Conservation (phyloP, 2,329 filamentous ascomycete genomes). For the Aspergillus brunneoviolaceus region DNA sequence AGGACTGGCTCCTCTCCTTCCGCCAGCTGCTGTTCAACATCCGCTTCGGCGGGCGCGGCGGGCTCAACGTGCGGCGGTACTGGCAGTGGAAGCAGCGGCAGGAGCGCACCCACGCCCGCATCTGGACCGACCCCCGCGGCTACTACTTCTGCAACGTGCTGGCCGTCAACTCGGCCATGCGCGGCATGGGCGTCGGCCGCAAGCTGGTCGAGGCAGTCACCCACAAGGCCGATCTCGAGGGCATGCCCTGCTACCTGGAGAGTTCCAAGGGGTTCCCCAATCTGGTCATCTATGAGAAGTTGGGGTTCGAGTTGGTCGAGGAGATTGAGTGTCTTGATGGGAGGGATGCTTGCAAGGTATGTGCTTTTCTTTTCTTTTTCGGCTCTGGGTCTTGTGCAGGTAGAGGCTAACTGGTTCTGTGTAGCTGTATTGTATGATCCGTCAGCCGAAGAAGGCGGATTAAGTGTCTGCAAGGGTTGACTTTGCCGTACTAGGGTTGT, state of each 20-base stretch:
- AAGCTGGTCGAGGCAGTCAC: slow-evolving; percentile 64
- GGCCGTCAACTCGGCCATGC: slow-evolving; percentile 63
- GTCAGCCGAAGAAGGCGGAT: slow-evolving; percentile 19
- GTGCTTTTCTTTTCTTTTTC: slow-evolving; percentile 9
- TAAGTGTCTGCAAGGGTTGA: background rate
- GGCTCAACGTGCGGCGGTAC: slow-evolving; percentile 65
- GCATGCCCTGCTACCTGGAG: slow-evolving; percentile 67
- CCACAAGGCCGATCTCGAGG: slow-evolving; percentile 62
- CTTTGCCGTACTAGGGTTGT: background rate
- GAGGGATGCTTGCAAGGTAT: slow-evolving; percentile 54
- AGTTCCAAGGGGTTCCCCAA: slow-evolving; percentile 68
- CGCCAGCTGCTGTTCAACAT: slow-evolving; percentile 67
- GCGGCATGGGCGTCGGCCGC: slow-evolving; percentile 66
- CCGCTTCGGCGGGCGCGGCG: slow-evolving; percentile 63
- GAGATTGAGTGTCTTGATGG: slow-evolving; percentile 68
- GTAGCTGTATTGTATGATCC: slow-evolving; percentile 27
- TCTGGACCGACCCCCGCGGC: slow-evolving; percentile 66
- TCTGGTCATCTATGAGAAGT: slow-evolving; percentile 66
- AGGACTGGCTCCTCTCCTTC: slow-evolving; percentile 65
- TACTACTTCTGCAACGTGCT: slow-evolving; percentile 79
- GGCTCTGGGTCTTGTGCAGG: background rate
- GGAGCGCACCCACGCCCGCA: slow-evolving; percentile 57
- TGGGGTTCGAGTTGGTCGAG: slow-evolving; percentile 65
- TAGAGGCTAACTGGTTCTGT: slow-evolving; percentile 1
- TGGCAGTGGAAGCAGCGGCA: slow-evolving; percentile 72